Evolutionary conservation across 202 grass and related monocot genomes (phyloP).

Genomic region (Zizania palustris): DNA sequence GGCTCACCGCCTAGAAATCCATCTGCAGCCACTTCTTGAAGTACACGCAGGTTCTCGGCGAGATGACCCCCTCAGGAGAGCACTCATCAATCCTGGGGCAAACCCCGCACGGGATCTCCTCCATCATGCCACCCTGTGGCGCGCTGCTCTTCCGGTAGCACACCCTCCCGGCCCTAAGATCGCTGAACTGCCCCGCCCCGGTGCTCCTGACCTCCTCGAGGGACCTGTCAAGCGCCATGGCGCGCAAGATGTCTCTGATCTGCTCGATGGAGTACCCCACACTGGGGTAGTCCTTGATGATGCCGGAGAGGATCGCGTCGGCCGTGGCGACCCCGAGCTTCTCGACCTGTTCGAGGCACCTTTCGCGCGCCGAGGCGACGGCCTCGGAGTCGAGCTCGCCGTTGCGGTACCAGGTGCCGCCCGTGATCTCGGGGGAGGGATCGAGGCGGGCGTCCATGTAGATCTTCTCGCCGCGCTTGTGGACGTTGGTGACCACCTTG

Average conservation of each 20-base stretch:
- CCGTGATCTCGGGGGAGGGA: constrained; percentile 73
- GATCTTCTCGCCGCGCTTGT: constrained; percentile 61
- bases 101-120: constrained; percentile 71
- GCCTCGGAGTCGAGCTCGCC: constrained; percentile 67
- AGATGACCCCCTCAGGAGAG: constrained; percentile 74
- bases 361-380: constrained; percentile 49
- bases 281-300: constrained; percentile 47
- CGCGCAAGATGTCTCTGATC: constrained; percentile 65
- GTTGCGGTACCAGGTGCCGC: constrained; percentile 79
- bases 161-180: constrained; percentile 48
- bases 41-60: constrained; percentile 78
- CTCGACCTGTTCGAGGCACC: constrained; percentile 67
- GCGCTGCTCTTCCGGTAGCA: constrained; percentile 58
- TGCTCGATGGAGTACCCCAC: constrained; percentile 51
- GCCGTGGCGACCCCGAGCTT: constrained; percentile 53
- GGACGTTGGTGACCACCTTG: constrained; percentile 70
- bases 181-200: constrained; percentile 60
- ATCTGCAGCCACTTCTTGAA: constrained; percentile 77
- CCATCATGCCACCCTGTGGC: constrained; percentile 48
- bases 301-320: constrained; percentile 56
- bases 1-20: constrained; percentile 65
- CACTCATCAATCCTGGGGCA: constrained; percentile 81
- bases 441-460: constrained; percentile 73
- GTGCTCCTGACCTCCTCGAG: constrained; percentile 84
- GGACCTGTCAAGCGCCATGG: constrained; percentile 74